Conservation (phyloP, 2,329 filamentous ascomycete species). For the Pyricularia pennisetigena region DNA sequence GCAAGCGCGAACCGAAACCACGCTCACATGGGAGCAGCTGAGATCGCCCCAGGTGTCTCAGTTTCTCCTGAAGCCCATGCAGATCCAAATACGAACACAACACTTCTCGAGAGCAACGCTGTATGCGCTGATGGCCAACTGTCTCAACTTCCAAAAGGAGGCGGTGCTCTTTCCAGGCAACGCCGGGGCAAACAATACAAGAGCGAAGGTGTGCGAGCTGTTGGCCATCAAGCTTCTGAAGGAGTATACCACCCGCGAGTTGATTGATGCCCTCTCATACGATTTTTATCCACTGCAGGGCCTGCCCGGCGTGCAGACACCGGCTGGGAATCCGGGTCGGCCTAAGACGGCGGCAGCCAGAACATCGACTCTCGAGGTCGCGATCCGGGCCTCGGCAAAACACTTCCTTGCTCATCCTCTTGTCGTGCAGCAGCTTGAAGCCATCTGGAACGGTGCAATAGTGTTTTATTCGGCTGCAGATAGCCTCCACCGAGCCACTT, state of each 20-base stretch:
- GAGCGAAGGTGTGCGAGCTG: constrained; percentile 83
- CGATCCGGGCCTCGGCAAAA: constrained; percentile 87
- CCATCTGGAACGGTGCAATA: constrained; percentile 93
- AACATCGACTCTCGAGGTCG: constrained; percentile 85
- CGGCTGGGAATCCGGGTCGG: constrained; percentile 28
- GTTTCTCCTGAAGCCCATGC: constrained; percentile 91
- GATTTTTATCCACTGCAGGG: constrained; percentile 92
- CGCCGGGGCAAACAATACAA: constrained; percentile 71
- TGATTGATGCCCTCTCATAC: constrained; percentile 90
- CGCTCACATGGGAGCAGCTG: constrained; percentile 87
- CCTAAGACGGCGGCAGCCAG: constrained; percentile 53
- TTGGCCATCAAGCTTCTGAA: constrained; percentile 82
- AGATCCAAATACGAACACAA: constrained; percentile 72
- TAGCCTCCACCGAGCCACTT: constrained; percentile 56
- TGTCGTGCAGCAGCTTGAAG: constrained; percentile 89
- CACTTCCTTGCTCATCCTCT: constrained; percentile 85
- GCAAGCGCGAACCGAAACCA: constrained; percentile 79
- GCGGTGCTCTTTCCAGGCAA: constrained; percentile 73
- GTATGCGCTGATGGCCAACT: constrained; percentile 88
- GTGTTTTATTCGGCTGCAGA: constrained; percentile 89
- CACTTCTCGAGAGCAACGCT: constrained; percentile 81
- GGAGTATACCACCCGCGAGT: constrained; percentile 79
- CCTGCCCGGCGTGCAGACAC: constrained; percentile 39
- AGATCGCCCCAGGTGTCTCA: constrained; percentile 93
- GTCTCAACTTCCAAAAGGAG: constrained; percentile 86